Evolutionary conservation across 306 rosid species (phyloP), one percentile per base, ranked within the genome.

Genomic region (Begonia loranthoides): DNA sequence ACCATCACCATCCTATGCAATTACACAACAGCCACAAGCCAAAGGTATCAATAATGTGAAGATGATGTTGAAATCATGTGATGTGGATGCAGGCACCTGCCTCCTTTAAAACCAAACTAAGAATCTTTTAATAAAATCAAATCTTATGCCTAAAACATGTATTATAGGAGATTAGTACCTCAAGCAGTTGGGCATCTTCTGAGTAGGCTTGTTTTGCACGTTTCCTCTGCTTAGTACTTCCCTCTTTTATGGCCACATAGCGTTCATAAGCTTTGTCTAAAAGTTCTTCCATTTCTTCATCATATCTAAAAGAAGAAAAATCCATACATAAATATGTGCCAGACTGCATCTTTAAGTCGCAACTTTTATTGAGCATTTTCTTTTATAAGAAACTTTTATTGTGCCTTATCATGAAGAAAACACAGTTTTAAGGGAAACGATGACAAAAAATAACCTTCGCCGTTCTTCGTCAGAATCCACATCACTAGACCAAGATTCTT

Each of bases 381-480:
- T 19, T 28, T 28, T 28, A 28, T 28, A 28, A 28, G 36, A 28
- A 28, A 28, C 36, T 28, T 28, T 28, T 28, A 7, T 28, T 28
- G 36, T 4, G 36, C 6, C 4, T 28, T 5, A 7, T 28, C 36
- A 28, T 28, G 36, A 28, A 28, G 6, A 7, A 28, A 28, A 68
- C 10, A 17, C 36, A 67, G 43, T 14, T 46, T 58, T 49, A 46
- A n/a, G 46, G 54, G 11, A 2, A 52, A 59, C 54, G 57, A 62
- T 60, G 11, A 51, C 63, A 41, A 53, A 38, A 11, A 63, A 70
- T 58, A 60, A 90, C 99, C 99, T 90, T 76, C 60, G 56, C 15
- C 79, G 83, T 48, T 80, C 95, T 54, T 90, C 95, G 64, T 86
- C 95, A 49, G 99, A 74, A 65, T 86, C 94, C 1, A 78, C 17